Percentiles rank a stretch among this genome's conserved stretches.
phyloP scores from a whole-genome alignment of 805 yeast species.

The Candida sanyiensis region DNA sequence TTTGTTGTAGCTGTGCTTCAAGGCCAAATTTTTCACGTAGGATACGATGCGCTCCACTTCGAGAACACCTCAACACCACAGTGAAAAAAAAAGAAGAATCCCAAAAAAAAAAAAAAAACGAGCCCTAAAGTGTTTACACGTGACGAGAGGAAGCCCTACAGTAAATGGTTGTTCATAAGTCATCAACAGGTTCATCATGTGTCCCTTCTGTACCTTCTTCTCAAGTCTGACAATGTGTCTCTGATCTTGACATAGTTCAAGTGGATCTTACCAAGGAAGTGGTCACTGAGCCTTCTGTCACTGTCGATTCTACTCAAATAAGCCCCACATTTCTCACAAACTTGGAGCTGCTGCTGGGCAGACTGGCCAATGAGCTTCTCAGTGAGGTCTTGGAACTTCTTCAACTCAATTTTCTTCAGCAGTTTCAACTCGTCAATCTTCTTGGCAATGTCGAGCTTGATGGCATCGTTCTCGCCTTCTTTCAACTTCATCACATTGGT shows the following conservation, averaged over 20 bases:
- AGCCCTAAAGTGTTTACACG: no score
- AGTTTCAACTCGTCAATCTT: slow-evolving; percentile 38
- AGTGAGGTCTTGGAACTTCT: slow-evolving; percentile 50
- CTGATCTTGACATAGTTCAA: slow-evolving; percentile 77
- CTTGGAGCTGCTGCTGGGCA: slow-evolving; percentile 86
- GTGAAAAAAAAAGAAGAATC: no score
- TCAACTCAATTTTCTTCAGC: slow-evolving; percentile 48
- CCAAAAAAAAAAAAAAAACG: no score
- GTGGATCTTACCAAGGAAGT: slow-evolving; percentile 84
- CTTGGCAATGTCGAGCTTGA: slow-evolving; percentile 6
- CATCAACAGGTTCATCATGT: background rate
- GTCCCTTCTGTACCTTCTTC: slow-evolving; percentile 11
- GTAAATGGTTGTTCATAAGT: background rate
- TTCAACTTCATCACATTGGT: slow-evolving; percentile 43
- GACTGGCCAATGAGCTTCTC: slow-evolving; percentile 71
- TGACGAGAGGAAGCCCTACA: no score
- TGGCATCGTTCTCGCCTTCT: slow-evolving; percentile 26
- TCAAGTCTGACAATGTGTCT: slow-evolving; percentile 28
- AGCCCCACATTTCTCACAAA: slow-evolving; percentile 87
- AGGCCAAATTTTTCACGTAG: background rate
- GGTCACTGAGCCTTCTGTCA: slow-evolving; percentile 84
- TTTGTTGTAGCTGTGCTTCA: background rate
- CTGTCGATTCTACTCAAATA: slow-evolving; percentile 79
- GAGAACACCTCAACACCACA: no score
- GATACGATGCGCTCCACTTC: background rate